Evolutionary conservation across 2,329 filamentous ascomycete species (phyloP).

Genomic region (Colletotrichum musae): DNA sequence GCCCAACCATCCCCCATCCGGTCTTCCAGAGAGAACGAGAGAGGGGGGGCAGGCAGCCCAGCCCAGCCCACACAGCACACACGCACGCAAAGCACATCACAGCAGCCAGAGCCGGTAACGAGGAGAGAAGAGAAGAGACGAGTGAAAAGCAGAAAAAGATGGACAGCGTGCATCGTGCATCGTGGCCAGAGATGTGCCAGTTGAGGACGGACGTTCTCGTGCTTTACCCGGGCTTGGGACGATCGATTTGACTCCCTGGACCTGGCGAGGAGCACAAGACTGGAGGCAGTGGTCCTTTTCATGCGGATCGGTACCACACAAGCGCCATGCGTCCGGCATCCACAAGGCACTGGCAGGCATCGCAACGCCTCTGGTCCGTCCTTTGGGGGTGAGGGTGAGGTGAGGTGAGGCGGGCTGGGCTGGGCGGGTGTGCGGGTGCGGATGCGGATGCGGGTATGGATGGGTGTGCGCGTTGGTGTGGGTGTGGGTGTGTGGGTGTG

Average conservation of each 20-base stretch:
- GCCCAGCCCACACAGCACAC: too few relatives aligned
- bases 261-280: conserved; percentile 27
- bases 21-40: not conserved
- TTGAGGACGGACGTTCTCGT: conserved; percentile 7
- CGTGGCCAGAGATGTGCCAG: conserved; percentile 1
- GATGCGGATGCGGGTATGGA: conserved; percentile 2
- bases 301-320: conserved; percentile 29
- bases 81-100: too few relatives aligned
- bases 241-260: conserved; percentile 12
- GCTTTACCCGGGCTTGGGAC: conserved; percentile 15
- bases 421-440: conserved; percentile 21
- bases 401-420: conserved; percentile 13
- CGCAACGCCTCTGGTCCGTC: conserved; percentile 15
- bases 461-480: not conserved
- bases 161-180: not conserved
- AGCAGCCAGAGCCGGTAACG: too few relatives aligned
- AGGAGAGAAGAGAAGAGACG: too few relatives aligned
- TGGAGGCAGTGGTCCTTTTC: conserved; percentile 3
- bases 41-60: not conserved
- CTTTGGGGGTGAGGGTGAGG: not conserved
- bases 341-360: conserved; percentile 14
- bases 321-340: conserved; percentile 24
- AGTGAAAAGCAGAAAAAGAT: too few relatives aligned
- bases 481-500: conserved; percentile 18
- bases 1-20: conserved; percentile 17